phyloP scores from a whole-genome alignment of 1,139 yeast genomes.

The Meyerozyma carpophila region DNA sequence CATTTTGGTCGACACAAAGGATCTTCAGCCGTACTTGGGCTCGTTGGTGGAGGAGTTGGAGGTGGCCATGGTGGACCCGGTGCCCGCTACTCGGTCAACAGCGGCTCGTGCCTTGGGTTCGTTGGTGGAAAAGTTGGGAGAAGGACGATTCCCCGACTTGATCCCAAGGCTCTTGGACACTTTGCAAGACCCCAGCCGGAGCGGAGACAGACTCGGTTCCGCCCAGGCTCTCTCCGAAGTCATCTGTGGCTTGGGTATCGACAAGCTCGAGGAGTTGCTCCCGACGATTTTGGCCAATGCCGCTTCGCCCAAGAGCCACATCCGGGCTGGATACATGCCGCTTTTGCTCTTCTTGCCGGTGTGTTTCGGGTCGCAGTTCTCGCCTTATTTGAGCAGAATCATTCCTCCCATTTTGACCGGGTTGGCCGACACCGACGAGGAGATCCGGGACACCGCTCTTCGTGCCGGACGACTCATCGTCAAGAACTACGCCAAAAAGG shows the following conservation, averaged over 20 bases:
- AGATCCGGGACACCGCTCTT: constrained; percentile 82
- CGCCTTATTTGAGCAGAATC: constrained; percentile 80
- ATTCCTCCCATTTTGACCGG: constrained; percentile 90
- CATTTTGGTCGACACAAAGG: constrained; percentile 83
- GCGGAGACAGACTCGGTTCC: constrained; percentile 93
- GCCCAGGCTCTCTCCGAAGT: constrained; percentile 97
- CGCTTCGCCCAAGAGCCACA: constrained; percentile 55
- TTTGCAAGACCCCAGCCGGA: constrained; percentile 70
- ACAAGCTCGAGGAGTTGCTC: constrained; percentile 80
- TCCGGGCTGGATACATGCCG: constrained; percentile 93
- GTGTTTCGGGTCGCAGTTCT: constrained; percentile 87
- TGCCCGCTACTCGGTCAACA: constrained; percentile 93
- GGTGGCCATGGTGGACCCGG: constrained; percentile 97
- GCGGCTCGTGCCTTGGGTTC: constrained; percentile 98
- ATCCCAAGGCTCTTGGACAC: constrained; percentile 76
- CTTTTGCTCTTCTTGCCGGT: constrained; percentile 85
- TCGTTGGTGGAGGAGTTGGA: constrained; percentile 79
- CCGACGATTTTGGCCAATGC: constrained; percentile 79
- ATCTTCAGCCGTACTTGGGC: constrained; percentile 76
- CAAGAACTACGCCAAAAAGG: constrained; percentile 85
- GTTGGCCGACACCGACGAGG: constrained; percentile 84
- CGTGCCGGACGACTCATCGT: constrained; percentile 93
- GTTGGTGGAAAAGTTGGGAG: constrained; percentile 92
- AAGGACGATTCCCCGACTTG: constrained; percentile 89
- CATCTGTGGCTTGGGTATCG: constrained; percentile 81